Evolutionary conservation across 768 basidiomycete genomes (phyloP).

Genomic region (Psilocybe cyanescens): DNA sequence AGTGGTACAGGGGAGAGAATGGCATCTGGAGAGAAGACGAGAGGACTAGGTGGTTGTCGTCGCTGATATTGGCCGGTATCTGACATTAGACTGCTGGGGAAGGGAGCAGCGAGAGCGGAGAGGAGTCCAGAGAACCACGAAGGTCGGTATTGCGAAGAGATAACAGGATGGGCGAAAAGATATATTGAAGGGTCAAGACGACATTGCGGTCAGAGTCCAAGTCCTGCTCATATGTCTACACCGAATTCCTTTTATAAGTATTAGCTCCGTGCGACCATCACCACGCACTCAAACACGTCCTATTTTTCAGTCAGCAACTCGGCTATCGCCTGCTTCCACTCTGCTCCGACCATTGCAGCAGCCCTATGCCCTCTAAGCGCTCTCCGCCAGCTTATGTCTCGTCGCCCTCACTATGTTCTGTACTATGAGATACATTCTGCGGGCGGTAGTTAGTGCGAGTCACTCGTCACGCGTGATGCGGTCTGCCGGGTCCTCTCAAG

Average conservation of each 20-base stretch:
- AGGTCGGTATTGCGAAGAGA: constrained; percentile 16
- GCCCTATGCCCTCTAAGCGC: not conserved
- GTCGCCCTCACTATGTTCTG: not conserved
- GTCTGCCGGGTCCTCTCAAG: constrained; percentile 20
- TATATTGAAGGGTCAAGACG: constrained; percentile 28
- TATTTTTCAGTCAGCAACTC: not conserved
- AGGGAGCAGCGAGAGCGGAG: constrained; percentile 19
- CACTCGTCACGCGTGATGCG: constrained; percentile 15
- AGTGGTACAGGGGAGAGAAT: constrained; percentile 57
- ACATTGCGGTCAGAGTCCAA: constrained; percentile 21
- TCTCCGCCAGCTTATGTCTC: not conserved
- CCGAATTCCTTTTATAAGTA: constrained; percentile 11
- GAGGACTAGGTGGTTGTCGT: constrained; percentile 76
- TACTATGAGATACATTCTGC: not conserved
- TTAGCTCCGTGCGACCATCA: constrained; percentile 23
- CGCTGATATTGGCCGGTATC: constrained; percentile 49
- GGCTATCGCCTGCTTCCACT: not conserved
- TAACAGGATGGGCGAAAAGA: constrained; percentile 23
- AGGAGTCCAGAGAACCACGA: constrained; percentile 20
- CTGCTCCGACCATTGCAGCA: no score
- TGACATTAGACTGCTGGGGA: constrained; percentile 43
- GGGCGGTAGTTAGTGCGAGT: not conserved
- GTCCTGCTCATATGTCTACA: not conserved
- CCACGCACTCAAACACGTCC: not conserved
- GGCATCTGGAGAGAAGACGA: constrained; percentile 75